Evolutionary conservation across 2,329 filamentous ascomycete genomes (phyloP), one percentile per base, ranked within the genome.

Genomic region (Fusarium aywerte): DNA sequence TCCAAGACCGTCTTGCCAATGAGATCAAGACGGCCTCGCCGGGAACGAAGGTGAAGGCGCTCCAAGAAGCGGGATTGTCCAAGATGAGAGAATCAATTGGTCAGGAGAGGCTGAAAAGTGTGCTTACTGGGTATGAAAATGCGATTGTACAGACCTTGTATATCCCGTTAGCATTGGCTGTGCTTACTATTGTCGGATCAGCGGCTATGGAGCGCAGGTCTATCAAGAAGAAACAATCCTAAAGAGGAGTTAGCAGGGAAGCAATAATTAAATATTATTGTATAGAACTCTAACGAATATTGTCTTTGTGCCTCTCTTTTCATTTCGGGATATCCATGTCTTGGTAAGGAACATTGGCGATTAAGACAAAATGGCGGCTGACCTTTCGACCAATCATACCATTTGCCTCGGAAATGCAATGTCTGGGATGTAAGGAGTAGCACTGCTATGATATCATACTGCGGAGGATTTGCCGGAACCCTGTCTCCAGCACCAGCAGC

Each of bases 131-230:
- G 0, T 73, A 73, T 49, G 70, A 73, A 23, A 64, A 63, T 27
- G 70, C 70, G 0, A 44, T 73, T 4, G 50, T 73, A 0, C 70
- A 73, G 43, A 73, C 70, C 0, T 16, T 73, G 16, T 73, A 73
- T 20, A 73, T 73, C 8, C 70, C 70, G 0, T 18, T 73, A 39
- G 62, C 23, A 1, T 25, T 73, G 8, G 64, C 64, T 5, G 18
- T 73, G 31, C 58, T 70, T 2, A 69, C 67, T 0, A 52, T 72
- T 3, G 4, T 69, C n/a, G 70, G 70, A 0, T 68, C 70, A 0
- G 20, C 72, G 6, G 59, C 70, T 0, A 73, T 70, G 64, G 70
- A 73, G 35, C 52, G 67, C 2, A 70, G 61, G 18, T 73, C 70
- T 0, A 58, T 73, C 4, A 73, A 73, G 45, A 69, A 69, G 38